A percentile compares a stretch with the other conserved stretches of the same genome.
Conservation (phyloP, 768 basidiomycete species). For the Galerina marginata region DNA sequence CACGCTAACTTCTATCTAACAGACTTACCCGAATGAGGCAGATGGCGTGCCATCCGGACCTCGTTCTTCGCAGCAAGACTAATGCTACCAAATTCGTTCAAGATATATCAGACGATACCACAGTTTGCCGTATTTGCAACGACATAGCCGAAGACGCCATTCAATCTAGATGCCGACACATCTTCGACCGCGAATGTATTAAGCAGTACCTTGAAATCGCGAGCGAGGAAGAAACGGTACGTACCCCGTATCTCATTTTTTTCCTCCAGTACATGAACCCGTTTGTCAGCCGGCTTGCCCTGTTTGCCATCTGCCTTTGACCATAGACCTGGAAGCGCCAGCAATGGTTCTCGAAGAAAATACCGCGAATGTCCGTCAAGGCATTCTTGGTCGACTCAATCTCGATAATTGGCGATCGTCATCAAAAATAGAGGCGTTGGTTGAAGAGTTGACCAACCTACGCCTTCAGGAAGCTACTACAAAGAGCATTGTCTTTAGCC, state of each 20-base stretch:
- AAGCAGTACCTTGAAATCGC: constrained; percentile 89
- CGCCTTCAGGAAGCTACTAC: constrained; percentile 86
- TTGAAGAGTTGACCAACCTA: constrained; percentile 91
- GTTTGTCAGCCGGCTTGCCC: constrained; percentile 82
- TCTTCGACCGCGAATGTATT: constrained; percentile 97
- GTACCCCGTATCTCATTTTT: constrained; percentile 26
- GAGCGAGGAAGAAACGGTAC: constrained; percentile 66
- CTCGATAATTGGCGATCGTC: constrained; percentile 92
- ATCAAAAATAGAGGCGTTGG: constrained; percentile 95
- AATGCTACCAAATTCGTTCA: constrained; percentile 66
- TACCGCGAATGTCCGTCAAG: constrained; percentile 66
- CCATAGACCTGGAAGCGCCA: constrained; percentile 95
- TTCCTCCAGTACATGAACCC: background rate
- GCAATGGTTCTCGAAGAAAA: constrained; percentile 83
- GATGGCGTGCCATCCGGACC: constrained; percentile 94
- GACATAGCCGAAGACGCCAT: constrained; percentile 98
- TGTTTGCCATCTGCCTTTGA: constrained; percentile 89
- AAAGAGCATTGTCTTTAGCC: constrained; percentile 96
- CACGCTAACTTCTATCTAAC: constrained; percentile 16
- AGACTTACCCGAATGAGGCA: constrained; percentile 95
- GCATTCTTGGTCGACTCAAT: constrained; percentile 91
- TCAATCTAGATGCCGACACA: constrained; percentile 88
- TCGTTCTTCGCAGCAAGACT: constrained; percentile 87
- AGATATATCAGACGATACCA: constrained; percentile 71
- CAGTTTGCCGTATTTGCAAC: constrained; percentile 94